phyloP scores from a whole-genome alignment of 345 rosid species.

The Hibiscus mutabilis region DNA sequence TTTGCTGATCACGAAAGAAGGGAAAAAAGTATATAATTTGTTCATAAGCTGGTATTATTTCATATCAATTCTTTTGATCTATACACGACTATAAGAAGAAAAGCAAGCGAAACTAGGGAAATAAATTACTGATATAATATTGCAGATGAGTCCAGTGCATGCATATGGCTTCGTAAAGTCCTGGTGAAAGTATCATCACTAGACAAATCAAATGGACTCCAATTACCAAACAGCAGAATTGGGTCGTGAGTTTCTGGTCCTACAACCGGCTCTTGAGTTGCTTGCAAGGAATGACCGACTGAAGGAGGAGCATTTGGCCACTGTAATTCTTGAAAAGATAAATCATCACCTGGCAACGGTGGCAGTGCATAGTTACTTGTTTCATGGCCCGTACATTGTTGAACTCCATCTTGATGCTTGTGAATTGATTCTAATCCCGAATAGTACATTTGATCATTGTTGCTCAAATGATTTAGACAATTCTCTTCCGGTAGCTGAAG shows the following conservation, averaged over 20 bases:
- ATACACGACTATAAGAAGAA: neutral
- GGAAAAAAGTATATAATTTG: neutral
- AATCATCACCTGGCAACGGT: constrained; percentile 38
- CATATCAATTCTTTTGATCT: neutral
- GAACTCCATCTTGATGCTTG: constrained; percentile 10
- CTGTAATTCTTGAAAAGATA: constrained; percentile 18
- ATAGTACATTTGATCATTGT: constrained; percentile 20
- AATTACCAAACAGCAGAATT: constrained; percentile 27
- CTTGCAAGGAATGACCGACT: constrained; percentile 17
- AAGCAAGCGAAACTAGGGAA: neutral
- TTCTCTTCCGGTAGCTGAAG: constrained; percentile 7
- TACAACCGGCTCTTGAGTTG: constrained; percentile 20
- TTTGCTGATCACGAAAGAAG: neutral
- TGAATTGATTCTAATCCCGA: constrained; percentile 11
- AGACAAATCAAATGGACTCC: constrained; percentile 41
- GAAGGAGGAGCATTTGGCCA: constrained; percentile 22
- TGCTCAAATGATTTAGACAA: constrained; percentile 5
- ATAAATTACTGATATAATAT: neutral
- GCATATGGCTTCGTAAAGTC: constrained; percentile 11
- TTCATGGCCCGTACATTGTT: constrained; percentile 7
- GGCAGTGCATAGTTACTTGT: constrained; percentile 27
- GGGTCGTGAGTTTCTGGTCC: constrained; percentile 31
- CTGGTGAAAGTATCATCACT: constrained; percentile 27
- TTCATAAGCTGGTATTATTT: constrained; percentile 4
- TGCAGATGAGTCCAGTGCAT: neutral